Percentiles rank a stretch among this genome's conserved stretches.
Conservation (phyloP, 257 asterid species). For the Catharanthus roseus region DNA sequence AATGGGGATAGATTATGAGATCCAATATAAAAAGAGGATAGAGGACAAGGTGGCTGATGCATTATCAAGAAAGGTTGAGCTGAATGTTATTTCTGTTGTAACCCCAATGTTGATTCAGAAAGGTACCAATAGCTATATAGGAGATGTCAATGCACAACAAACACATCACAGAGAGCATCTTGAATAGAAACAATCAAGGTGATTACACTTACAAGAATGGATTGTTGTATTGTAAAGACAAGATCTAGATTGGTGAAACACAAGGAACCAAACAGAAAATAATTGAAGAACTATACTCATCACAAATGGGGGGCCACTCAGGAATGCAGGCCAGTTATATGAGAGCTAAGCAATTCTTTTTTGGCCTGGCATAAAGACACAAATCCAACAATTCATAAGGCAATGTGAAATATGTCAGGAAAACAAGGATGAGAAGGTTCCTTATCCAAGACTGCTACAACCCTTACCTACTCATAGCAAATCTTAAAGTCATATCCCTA, state of each 20-base stretch:
- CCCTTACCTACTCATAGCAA: background rate
- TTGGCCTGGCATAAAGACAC: background rate
- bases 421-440: background rate
- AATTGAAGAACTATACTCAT: background rate
- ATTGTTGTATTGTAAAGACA: background rate
- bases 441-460: background rate
- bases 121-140: background rate
- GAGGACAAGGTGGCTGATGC: background rate
- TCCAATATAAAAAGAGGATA: background rate
- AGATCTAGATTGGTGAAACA: background rate
- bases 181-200: background rate
- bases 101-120: background rate
- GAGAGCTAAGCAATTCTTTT: background rate
- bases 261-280: background rate
- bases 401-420: background rate
- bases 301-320: background rate
- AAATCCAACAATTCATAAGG: background rate
- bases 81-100: background rate
- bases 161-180: no score
- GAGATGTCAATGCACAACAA: background rate
- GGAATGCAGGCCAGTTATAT: background rate
- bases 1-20: background rate
- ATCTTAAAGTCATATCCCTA: background rate
- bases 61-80: background rate
- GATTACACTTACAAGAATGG: background rate